Base-by-base conservation (phyloP, 352 stramenopile genomes). In the Pythium coloratum region DNA sequence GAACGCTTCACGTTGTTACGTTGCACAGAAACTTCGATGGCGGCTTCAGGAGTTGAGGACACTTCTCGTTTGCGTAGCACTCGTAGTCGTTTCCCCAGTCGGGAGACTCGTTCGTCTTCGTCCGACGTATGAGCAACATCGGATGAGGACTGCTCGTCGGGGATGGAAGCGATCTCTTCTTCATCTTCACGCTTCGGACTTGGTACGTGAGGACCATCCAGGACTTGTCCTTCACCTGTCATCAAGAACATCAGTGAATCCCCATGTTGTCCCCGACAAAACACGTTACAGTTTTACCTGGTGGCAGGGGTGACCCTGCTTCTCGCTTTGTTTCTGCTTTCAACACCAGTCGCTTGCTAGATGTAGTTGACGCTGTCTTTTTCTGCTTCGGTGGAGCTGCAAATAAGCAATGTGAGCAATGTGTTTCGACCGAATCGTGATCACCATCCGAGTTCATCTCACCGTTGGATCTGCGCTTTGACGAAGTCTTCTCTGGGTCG, bases 191-290 rank as follows among this genome's bases (percentile, higher is more conserved):
- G 12, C 13, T 33, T 47, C 10, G 53, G 38, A 38, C 42, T 67
- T 54, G 53, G 61, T 1, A 40, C 61, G 38, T 67, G 61, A 32
- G 61, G 61, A 26, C 61, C 61, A 20, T 65, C 59, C 16, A 65
- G 46, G 33, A 65, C 58, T 6, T 18, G 10, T 0, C 46, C 24
- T n/a, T 42, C 44, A 24, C 20, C 20, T 24, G 20, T 24, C 20
- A 24, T 24, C 20, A 24, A 24, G 20, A 24, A 24, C 20, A 24
- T 24, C 20, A 24, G 20, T 24, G 20, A 24, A 24, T 24, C 20
- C 20, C 20, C 20, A 24, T 24, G 20, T 24, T 24, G 20, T 24
- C 20, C 20, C 20, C 20, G 20, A 24, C 20, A 24, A 24, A 24
- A 24, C 20, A 24, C 20, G 20, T 24, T 24, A 24, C 20, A 24